phyloP scores from a whole-genome alignment of 192 early-diverging fungal genomes.

The Coemansia sp. region DNA sequence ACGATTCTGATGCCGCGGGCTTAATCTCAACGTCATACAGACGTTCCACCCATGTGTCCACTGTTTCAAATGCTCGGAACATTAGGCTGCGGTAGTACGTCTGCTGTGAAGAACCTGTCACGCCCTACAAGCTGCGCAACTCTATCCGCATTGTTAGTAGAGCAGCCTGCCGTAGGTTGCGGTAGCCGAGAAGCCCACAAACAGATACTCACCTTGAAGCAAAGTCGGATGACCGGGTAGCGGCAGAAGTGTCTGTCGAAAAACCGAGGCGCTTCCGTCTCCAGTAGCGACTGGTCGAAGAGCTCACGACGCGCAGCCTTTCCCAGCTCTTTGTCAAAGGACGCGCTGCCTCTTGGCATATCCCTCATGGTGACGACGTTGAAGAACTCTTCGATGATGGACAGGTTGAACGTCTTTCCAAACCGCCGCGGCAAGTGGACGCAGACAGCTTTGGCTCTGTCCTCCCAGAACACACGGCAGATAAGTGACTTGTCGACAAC shows the following conservation, averaged over 20 bases:
- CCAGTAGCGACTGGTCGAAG: not conserved
- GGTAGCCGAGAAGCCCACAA: no score
- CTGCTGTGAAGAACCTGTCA: no score
- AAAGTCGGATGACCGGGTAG: constrained; percentile 8
- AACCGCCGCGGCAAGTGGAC: constrained; percentile 13
- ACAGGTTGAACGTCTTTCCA: constrained; percentile 18
- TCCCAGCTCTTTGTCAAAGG: not conserved
- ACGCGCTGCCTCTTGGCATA: not conserved
- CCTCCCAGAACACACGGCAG: constrained; percentile 3
- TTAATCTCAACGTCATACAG: no score
- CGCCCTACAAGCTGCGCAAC: no score
- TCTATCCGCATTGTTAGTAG: no score
- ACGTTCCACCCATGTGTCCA: no score
- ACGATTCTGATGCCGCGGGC: no score
- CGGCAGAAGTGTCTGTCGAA: constrained; percentile 2
- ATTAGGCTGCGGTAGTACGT: no score
- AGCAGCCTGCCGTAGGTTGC: no score
- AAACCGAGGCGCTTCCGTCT: not conserved
- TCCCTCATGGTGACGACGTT: constrained; percentile 1
- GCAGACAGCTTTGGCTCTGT: not conserved
- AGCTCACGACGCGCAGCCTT: not conserved
- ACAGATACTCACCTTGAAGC: constrained; percentile 12
- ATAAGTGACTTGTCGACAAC: constrained; percentile 7
- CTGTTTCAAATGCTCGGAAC: no score
- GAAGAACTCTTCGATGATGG: constrained; percentile 17